These are phyloP conservation scores for Phaeoacremonium minimum DNA, from an alignment of 2,329 filamentous ascomycete genomes.

Conservation along the genomic window DNA sequence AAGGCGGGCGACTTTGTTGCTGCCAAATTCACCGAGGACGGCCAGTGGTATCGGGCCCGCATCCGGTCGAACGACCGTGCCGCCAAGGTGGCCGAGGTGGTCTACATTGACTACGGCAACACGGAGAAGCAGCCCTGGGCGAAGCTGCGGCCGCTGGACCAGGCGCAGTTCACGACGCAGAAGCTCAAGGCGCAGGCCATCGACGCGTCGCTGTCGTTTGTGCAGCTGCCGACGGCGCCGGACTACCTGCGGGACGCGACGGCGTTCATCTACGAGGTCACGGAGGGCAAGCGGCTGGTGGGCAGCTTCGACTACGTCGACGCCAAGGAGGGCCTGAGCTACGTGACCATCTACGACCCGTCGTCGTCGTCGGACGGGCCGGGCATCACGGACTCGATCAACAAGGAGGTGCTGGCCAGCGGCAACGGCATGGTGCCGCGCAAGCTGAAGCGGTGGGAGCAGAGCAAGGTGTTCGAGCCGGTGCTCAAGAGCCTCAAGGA, in stretches of 20 bases:
- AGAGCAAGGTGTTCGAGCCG: constrained; percentile 61
- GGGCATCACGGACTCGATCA: constrained; percentile 73
- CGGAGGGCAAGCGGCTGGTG: constrained; percentile 73
- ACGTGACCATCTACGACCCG: constrained; percentile 84
- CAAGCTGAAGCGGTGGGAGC: constrained; percentile 91
- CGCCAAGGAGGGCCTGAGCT: constrained; percentile 72
- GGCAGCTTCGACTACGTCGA: constrained; percentile 87
- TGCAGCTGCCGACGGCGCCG: constrained; percentile 77
- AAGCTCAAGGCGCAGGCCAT: constrained; percentile 84
- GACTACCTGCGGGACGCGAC: constrained; percentile 84
- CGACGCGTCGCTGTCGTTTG: constrained; percentile 81
- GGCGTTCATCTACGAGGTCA: constrained; percentile 68
- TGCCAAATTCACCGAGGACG: constrained; percentile 84
- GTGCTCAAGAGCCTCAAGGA: constrained; percentile 69
- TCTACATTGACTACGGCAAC: constrained; percentile 97
- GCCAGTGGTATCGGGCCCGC: constrained; percentile 90
- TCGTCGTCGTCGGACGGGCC: constrained; percentile 50
- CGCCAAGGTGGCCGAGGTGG: constrained; percentile 80
- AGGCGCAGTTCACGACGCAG: constrained; percentile 72
- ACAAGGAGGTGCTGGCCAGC: constrained; percentile 78
- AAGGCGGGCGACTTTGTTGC: constrained; percentile 91
- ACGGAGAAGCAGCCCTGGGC: constrained; percentile 84
- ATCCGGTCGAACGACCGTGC: constrained; percentile 90
- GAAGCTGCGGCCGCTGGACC: constrained; percentile 73
- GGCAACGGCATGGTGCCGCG: constrained; percentile 87